These are phyloP conservation scores for Mycena sanguinolenta DNA, from an alignment of 768 basidiomycete species.

Conservation along the genomic window DNA sequence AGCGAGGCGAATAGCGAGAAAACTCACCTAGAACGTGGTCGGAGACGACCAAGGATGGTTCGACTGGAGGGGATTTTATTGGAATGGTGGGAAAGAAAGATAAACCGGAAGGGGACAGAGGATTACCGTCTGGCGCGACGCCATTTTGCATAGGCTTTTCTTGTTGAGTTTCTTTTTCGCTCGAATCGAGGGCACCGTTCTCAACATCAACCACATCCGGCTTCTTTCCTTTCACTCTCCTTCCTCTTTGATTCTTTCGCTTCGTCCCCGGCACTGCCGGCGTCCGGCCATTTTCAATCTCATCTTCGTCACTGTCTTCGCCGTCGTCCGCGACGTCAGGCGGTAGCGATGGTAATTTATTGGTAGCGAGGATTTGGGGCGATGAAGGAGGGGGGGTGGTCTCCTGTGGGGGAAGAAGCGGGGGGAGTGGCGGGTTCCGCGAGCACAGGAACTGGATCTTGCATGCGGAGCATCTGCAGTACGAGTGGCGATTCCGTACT, in stretches of 20 bases:
- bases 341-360: slow-evolving; percentile 25
- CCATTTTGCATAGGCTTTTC: slow-evolving; percentile 48
- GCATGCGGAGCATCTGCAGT: neutral
- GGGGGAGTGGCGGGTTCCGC: neutral
- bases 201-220: slow-evolving; percentile 49
- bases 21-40: slow-evolving; percentile 79
- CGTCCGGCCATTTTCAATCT: slow-evolving; percentile 51
- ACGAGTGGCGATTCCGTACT: neutral
- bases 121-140: slow-evolving; percentile 36
- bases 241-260: slow-evolving; percentile 63
- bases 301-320: slow-evolving; percentile 64
- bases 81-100: slow-evolving; percentile 42
- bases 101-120: slow-evolving; percentile 36
- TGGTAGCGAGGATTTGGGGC: slow-evolving; percentile 20
- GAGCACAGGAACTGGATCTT: neutral
- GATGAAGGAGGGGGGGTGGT: slow-evolving; percentile 8
- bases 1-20: slow-evolving; percentile 3
- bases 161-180: slow-evolving; percentile 47
- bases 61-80: slow-evolving; percentile 42
- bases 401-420: slow-evolving; percentile 5
- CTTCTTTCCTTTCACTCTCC: slow-evolving; percentile 69
- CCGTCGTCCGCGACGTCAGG: slow-evolving; percentile 53
- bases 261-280: slow-evolving; percentile 59
- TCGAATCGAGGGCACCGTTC: slow-evolving; percentile 56
- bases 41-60: slow-evolving; percentile 76